These are phyloP conservation scores for Pyrenochaeta sp. DNA, from an alignment of 2,329 filamentous ascomycete species.

Conservation along the genomic window DNA sequence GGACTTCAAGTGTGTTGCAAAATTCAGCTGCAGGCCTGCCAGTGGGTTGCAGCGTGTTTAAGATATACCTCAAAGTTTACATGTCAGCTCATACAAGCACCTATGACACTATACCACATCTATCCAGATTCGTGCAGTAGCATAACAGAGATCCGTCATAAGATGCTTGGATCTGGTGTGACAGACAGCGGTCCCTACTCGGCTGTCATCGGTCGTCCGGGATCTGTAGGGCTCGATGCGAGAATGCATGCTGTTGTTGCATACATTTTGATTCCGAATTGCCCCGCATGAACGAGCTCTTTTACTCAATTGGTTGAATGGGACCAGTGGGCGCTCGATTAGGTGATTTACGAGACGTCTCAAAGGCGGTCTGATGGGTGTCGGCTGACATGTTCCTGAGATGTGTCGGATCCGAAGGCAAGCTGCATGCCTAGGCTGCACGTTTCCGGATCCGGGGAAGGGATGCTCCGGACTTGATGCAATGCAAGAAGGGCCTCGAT, in stretches of 20 bases:
- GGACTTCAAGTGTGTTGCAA: not conserved
- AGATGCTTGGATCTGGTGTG: conserved; percentile 6
- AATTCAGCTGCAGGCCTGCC: not conserved
- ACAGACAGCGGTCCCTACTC: conserved; percentile 13
- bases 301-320: conserved; percentile 25
- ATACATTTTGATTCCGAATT: conserved; percentile 11
- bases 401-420: conserved; percentile 11
- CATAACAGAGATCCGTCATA: conserved; percentile 3
- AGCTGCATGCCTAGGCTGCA: conserved; percentile 2
- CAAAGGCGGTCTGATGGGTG: conserved; percentile 16
- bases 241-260: conserved; percentile 7
- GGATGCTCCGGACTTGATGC: not conserved
- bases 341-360: conserved; percentile 7
- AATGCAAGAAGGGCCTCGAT: not conserved
- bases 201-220: conserved; percentile 34
- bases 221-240: conserved; percentile 17
- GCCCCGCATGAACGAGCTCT: conserved; percentile 18
- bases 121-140: conserved; percentile 12
- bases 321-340: conserved; percentile 7
- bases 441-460: conserved; percentile 1
- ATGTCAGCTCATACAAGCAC: conserved; percentile 6
- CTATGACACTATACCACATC: conserved; percentile 2
- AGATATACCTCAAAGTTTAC: conserved; percentile 7
- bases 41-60: not conserved
- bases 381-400: conserved; percentile 26